Evolutionary conservation across 2,329 filamentous ascomycete genomes (phyloP), one percentile per base, ranked within the genome.

Genomic region (Macrophomina phaseolina): DNA sequence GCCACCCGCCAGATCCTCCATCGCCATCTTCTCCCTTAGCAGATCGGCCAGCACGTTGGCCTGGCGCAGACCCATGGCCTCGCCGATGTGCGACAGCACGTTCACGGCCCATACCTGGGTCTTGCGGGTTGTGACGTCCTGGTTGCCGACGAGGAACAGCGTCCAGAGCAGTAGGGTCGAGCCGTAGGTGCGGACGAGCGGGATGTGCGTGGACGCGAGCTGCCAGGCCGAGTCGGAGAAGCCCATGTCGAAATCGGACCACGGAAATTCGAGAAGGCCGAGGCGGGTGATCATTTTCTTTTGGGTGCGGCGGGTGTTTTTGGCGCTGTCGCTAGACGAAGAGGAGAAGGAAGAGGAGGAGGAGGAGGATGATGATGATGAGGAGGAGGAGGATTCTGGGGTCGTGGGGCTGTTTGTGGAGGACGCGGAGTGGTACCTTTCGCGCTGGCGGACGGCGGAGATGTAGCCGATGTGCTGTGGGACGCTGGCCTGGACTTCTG

Each of bases 61-160:
- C 48, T 78, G 76, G 9, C 73, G 74, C 53, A 78, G 73, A 0
- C 76, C 76, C 62, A 77, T 77, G 34, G 76, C 74, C 4, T 51
- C 86, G 69, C 87, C 87, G 71, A 91, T 90, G 74, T 89, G 84
- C 77, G 89, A 87, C 67, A 92, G 80, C 9, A 89, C 72, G 2
- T 53, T 64, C 7, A 73, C 34, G 0, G 73, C 69, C 46, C 69
- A 78, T n/a, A 71, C 68, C 51, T 76, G 74, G 16, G 69, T 70
- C 14, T 71, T 49, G 0, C 68, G 67, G 1, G 70, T 71, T 0
- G 76, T 75, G 1, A 72, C 71, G 1, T 73, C 73, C 67, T 71
- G 76, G 8, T 73, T 55, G 23, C 73, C 76, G 0, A 75, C 73
- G 4, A 77, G 70, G 51, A 71, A 78, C 6, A 78, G 64, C 4